These are phyloP conservation scores for Kappamyces sp. DNA, from an alignment of 192 early-diverging fungal genomes.

Conservation along the genomic window DNA sequence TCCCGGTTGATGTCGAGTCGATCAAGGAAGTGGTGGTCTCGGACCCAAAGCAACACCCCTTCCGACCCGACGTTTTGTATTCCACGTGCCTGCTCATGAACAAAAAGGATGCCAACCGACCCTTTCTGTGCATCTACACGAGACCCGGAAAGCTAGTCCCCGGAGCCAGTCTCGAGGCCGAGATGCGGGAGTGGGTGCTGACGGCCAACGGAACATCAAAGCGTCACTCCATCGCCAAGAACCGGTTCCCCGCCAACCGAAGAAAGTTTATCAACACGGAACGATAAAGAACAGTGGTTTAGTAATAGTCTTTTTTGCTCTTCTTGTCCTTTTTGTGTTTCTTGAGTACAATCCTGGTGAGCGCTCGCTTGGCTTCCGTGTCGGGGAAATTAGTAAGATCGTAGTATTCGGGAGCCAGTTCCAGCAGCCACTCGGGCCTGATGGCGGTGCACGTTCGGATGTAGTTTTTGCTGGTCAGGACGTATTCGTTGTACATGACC, in stretches of 20 bases:
- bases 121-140: neutral
- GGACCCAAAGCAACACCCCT: slow-evolving; percentile 5
- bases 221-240: neutral
- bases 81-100: slow-evolving; percentile 9
- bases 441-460: slow-evolving; percentile 91
- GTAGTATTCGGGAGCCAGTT: slow-evolving; percentile 85
- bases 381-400: slow-evolving; percentile 85
- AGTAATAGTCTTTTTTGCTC: slow-evolving; percentile 27
- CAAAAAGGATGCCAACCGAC: neutral
- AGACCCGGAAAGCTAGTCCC: slow-evolving; percentile 8
- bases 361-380: slow-evolving; percentile 81
- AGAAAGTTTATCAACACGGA: neutral
- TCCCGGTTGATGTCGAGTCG: neutral
- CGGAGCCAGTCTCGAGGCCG: slow-evolving; percentile 3
- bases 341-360: slow-evolving; percentile 65
- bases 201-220: neutral
- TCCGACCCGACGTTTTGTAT: slow-evolving; percentile 5
- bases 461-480: slow-evolving; percentile 91
- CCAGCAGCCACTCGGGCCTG: slow-evolving; percentile 67
- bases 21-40: slow-evolving; percentile 8
- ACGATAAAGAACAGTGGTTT: slow-evolving; percentile 7
- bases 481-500: slow-evolving; percentile 99
- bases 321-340: slow-evolving; percentile 34
- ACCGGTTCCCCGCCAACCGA: neutral
- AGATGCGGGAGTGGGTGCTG: slow-evolving; percentile 3